Evolutionary conservation across 2,329 filamentous ascomycete species (phyloP), one percentile per base, ranked within the genome.

Genomic region (Ilyonectria destructans): DNA sequence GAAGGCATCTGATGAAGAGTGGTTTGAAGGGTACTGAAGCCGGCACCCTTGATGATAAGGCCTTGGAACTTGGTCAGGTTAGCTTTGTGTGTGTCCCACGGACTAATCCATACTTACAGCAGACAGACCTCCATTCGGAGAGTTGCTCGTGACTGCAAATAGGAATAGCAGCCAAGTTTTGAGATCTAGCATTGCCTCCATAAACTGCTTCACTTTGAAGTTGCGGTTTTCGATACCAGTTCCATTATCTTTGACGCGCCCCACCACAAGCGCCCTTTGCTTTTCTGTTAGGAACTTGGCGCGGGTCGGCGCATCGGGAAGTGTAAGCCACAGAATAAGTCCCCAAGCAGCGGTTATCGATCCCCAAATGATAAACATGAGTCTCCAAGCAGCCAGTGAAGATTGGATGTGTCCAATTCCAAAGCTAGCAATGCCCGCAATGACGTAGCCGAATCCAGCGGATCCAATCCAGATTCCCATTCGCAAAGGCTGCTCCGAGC

Each of bases 121-220:
- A 1, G 68, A 71, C 1, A 74, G 26, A 0, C 88, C 88, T 19
- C 88, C 88, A 61, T 89, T 90, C 4, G 88, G 87, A 1, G 89
- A 88, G 73, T 87, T 84, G 9, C 82, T 85, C 1, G 85, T 77
- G 1, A 89, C 66, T 10, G 84, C 82, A 23, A 90, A 82, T 1
- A 89, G 69, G 65, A 89, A 88, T 6, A 90, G 73, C 17, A 90
- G 81, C 87, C 88, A 91, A 0, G 87, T 88, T 78, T 91, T 90
- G 0, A 87, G 83, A 70, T 91, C 89, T 4, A 76, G 55, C 1
- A 85, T 72, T 0, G 85, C 84, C 70, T 88, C 86, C 13, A 79
- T 77, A 29, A 88, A 82, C 68, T 87, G 86, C 12, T 79, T 76
- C 70, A 78, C 79, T 67, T 86, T 86, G 26, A 88, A 73, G 70